Evolutionary conservation across 805 yeast genomes (phyloP), one percentile per base, ranked within the genome.

Genomic region (Cyberlindnera xylosilytica): DNA sequence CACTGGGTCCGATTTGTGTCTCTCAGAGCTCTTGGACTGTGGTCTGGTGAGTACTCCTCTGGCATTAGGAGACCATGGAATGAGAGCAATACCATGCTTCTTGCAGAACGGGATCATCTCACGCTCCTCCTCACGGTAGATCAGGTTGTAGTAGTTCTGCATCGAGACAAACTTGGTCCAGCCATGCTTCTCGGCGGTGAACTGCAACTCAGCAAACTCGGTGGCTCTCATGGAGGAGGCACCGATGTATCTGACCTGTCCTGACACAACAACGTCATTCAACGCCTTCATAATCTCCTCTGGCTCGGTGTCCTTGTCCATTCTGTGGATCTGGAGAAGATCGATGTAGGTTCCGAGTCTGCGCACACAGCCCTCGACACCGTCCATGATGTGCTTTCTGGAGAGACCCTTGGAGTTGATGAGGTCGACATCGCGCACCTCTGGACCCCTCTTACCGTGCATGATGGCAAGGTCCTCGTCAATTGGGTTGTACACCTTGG

Each of bases 31-130:
- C 12, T 28, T 29, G 20, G 18, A 20, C 34, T 47, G 43, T 4
- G 42, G 78, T 44, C 81, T 66, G 1, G 82, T 68, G 33, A 80
- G 63, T 3, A 74, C 28, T 3, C 86, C 85, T 44, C 76, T 62
- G 4, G 79, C 79, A 42, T 68, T 60, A 22, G 83, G 83, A 8
- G 80, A 72, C 78, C 79, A 80, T 6, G 84, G 84, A 40, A 78
- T 72, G 12, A 78, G 37, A 1, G 79, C 82, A 26, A 81, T 73
- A 8, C 73, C 73, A 20, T 72, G 70, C 33, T 60, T 63, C 15
- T 71, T 60, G 49, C 82, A 76, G 55, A 63, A 80, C 28, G 74
- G 76, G 47, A 68, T 70, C 74, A 80, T 64, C 55, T 81, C 86
- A 17, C 79, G 62, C 57, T 81, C 87, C 45, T 79, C 85, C 54